These are phyloP conservation scores for Coniophora puteana DNA, from an alignment of 1,284 basidiomycete genomes.

Conservation along the genomic window DNA sequence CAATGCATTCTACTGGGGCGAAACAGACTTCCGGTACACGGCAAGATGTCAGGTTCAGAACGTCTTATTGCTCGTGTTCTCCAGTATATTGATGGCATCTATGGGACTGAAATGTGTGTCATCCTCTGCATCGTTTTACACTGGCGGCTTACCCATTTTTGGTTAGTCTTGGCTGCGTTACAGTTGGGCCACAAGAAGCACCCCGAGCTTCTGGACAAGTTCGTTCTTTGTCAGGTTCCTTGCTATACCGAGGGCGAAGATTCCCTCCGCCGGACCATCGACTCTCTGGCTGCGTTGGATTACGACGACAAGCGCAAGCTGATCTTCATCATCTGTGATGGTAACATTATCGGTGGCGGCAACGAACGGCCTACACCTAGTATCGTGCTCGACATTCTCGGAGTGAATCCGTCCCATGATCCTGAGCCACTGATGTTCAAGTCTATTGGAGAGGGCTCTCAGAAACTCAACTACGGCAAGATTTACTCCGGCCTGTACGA, in stretches of 20 bases:
- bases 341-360: conserved; percentile 95
- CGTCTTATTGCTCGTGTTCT: conserved; percentile 79
- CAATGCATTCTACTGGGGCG: conserved; percentile 82
- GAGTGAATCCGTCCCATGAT: conserved; percentile 89
- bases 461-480: conserved; percentile 95
- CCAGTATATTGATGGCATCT: conserved; percentile 78
- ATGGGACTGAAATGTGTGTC: conserved; percentile 86
- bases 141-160: conserved; percentile 13
- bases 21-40: conserved; percentile 82
- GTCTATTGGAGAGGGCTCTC: conserved; percentile 89
- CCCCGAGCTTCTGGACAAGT: conserved; percentile 96
- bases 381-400: conserved; percentile 91
- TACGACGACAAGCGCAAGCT: conserved; percentile 99
- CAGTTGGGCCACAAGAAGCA: conserved; percentile 81
- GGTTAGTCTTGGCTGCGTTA: conserved; percentile 83
- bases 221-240: conserved; percentile 94
- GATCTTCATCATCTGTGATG: conserved; percentile 95
- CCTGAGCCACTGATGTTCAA: conserved; percentile 95
- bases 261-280: conserved; percentile 89
- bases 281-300: conserved; percentile 87
- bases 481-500: conserved; percentile 96
- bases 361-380: conserved; percentile 94
- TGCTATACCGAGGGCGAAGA: conserved; percentile 99
- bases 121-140: conserved; percentile 2
- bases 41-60: conserved; percentile 88